phyloP scores from a whole-genome alignment of 2,329 filamentous ascomycete species.

The Trichothecium roseum region DNA sequence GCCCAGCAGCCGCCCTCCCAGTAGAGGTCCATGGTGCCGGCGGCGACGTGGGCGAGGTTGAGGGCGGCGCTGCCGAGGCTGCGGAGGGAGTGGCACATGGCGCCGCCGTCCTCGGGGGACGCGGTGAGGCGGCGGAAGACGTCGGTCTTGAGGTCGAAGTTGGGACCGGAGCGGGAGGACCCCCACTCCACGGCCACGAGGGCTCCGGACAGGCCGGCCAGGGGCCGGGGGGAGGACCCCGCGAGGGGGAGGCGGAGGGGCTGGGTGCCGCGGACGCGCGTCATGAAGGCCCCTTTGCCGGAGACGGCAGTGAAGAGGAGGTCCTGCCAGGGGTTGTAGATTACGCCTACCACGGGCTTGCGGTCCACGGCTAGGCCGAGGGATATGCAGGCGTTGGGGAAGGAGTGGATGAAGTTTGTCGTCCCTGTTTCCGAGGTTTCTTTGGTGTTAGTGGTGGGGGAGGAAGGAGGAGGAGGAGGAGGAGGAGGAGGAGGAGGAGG shows the following conservation, averaged over 20 bases:
- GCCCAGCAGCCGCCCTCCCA: slow-evolving; percentile 82
- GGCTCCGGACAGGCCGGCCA: slow-evolving; percentile 49
- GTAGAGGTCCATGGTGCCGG: slow-evolving; percentile 61
- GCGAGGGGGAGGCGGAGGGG: slow-evolving; percentile 28
- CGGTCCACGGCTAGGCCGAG: slow-evolving; percentile 59
- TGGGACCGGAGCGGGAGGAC: slow-evolving; percentile 53
- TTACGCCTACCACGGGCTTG: slow-evolving; percentile 56
- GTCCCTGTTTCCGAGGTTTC: slow-evolving; percentile 26
- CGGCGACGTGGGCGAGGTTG: slow-evolving; percentile 63
- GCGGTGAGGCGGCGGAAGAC: slow-evolving; percentile 54
- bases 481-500: neutral
- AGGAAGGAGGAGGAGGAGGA: neutral
- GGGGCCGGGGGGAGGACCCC: slow-evolving; percentile 42
- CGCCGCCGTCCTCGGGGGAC: slow-evolving; percentile 50
- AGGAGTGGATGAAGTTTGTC: slow-evolving; percentile 71
- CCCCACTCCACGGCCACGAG: slow-evolving; percentile 70
- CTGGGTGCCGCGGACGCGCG: slow-evolving; percentile 29
- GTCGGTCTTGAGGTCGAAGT: slow-evolving; percentile 58
- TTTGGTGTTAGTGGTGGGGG: neutral
- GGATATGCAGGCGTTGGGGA: slow-evolving; percentile 66
- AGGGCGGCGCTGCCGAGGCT: slow-evolving; percentile 63
- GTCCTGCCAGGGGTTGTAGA: slow-evolving; percentile 70
- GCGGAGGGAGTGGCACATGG: slow-evolving; percentile 69
- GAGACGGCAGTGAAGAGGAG: slow-evolving; percentile 59
- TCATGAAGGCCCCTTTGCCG: slow-evolving; percentile 55